phyloP scores from a whole-genome alignment of 1,284 basidiomycete species.

The Pseudozyma sp. region DNA sequence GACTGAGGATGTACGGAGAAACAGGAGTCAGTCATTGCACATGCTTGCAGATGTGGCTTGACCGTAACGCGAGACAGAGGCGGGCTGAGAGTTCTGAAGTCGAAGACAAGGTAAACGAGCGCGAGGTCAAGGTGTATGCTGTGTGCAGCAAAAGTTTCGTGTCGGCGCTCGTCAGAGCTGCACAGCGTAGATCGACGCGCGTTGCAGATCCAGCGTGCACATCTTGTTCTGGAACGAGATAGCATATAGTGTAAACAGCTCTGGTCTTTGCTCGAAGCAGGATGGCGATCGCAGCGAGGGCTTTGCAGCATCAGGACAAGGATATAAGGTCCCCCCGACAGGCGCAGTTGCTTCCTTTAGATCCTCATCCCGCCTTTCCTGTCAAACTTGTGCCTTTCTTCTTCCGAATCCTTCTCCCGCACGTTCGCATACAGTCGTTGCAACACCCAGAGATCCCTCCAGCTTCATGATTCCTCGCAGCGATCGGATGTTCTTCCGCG shows the following conservation, averaged over 20 bases:
- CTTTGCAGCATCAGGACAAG: background rate
- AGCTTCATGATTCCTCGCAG: conserved; percentile 26
- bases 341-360: too few species aligned
- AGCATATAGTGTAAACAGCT: conserved; percentile 23
- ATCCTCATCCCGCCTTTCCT: too few species aligned
- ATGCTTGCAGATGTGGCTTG: conserved; percentile 17
- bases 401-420: too few species aligned
- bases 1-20: background rate
- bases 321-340: too few species aligned
- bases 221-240: background rate
- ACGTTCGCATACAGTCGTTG: background rate
- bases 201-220: conserved; percentile 4
- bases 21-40: conserved; percentile 1
- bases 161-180: conserved; percentile 10
- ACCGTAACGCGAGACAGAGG: background rate
- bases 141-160: conserved; percentile 43
- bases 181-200: conserved; percentile 29
- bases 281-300: background rate
- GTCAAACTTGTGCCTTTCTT: too few species aligned
- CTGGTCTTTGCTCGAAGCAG: conserved; percentile 1
- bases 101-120: background rate
- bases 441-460: background rate
- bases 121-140: conserved; percentile 25
- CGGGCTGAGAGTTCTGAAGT: background rate
- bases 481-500: conserved; percentile 24